Base-by-base conservation (phyloP, 164 flowering plant species). In the grape (Vitis vinifera) region DNA sequence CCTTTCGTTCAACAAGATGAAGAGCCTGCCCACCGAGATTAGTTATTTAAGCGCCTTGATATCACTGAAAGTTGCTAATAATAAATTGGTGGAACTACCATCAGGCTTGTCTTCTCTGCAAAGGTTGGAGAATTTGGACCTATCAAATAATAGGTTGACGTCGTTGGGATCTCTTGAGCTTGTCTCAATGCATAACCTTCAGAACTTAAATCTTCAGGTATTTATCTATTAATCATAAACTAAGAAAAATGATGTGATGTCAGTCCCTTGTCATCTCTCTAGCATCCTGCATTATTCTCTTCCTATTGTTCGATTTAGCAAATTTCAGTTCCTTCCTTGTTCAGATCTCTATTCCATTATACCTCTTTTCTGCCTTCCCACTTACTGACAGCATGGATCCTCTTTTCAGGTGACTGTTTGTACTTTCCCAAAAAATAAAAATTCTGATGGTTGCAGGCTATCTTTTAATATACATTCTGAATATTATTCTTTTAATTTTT, bases 1-100 rank as follows among this genome's bases (percentile, higher is more conserved):
- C 80, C 89, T 93, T 66, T 95, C 98, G 57, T 91, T 88, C 78
- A 95, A 95, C 79, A 93, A 93, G 84, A 78, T 95, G 73, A 90
- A 85, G 83, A 82, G 65, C 65, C 82, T 95, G 76, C 99, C 99
- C 4, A 57, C 71, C 30, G 97, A 93, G 80, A 89, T 95, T 66
- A 71, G 86, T 76, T 58, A 70, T 70, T 81, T 95, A 79, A 85
- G n/a, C 59, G 80, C 82, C 62, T 80, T 93, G 75, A 78, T 80
- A 67, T 83, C 91, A 11, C 80, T 93, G 81, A 91, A 84, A 70
- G 82, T 95, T 70, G 82, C 98, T 37, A 86, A 89, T 53, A 95
- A 95, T 79, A 95, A 89, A 72, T 78, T 95, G 79, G 79, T 81
- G 74, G 94, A 89, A 64, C 69, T 95, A 29, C 99, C 97, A 47